These are phyloP conservation scores for Metschnikowia henanensis DNA, from an alignment of 805 yeast species.

Conservation along the genomic window DNA sequence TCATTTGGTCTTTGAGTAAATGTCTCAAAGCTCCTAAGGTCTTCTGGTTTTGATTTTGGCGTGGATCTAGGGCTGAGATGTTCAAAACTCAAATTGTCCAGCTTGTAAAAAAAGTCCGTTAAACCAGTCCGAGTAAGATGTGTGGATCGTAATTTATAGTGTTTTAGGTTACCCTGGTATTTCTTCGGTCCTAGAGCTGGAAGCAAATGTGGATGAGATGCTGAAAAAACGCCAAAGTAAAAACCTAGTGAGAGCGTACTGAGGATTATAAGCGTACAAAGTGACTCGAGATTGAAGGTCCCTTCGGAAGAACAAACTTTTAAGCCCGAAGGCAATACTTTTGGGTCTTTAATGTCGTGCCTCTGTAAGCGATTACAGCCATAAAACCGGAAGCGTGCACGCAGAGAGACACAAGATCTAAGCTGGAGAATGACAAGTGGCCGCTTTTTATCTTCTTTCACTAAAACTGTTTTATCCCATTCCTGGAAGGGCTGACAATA, in stretches of 20 bases:
- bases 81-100: no score
- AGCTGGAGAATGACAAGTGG: no score
- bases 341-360: not conserved
- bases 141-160: not conserved
- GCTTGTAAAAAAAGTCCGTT: no score
- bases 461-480: not conserved
- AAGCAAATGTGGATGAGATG: not conserved
- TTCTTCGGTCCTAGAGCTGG: not conserved
- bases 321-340: not conserved
- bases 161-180: no score
- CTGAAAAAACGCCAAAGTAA: not conserved
- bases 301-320: not conserved
- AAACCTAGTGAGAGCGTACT: not conserved
- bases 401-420: not conserved
- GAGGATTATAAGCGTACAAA: not conserved
- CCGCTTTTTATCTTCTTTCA: not conserved
- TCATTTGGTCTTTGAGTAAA: no score
- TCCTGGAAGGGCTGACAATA: not conserved
- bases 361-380: conserved; percentile 7
- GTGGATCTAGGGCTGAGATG: no score
- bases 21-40: no score
- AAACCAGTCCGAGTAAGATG: no score
- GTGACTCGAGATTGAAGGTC: not conserved
- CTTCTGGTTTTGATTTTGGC: no score
- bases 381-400: conserved; percentile 1